These are phyloP conservation scores for Entonaema liquescens DNA, from an alignment of 495 filamentous ascomycete species.

Conservation along the genomic window DNA sequence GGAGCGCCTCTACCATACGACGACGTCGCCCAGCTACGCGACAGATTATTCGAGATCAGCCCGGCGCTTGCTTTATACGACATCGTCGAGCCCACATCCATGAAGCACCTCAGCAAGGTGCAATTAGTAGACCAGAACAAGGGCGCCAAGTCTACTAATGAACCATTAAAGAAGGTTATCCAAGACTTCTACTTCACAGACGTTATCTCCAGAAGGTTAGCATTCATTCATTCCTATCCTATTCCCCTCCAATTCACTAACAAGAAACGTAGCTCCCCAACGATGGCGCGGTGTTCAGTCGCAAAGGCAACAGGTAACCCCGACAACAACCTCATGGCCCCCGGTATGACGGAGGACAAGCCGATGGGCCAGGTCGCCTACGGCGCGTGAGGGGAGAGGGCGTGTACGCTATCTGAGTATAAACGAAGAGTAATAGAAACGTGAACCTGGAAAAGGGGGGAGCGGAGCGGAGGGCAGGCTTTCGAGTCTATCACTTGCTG, in stretches of 20 bases:
- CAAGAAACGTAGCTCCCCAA: constrained; percentile 74
- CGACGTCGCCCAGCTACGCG: constrained; percentile 82
- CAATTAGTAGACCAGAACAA: constrained; percentile 97
- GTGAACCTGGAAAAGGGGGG: not conserved
- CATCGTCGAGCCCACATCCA: constrained; percentile 78
- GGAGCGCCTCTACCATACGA: constrained; percentile 89
- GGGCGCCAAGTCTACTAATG: constrained; percentile 70
- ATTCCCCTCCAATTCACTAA: constrained; percentile 36
- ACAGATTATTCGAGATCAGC: constrained; percentile 94
- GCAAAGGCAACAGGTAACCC: constrained; percentile 76
- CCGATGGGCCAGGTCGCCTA: constrained; percentile 63
- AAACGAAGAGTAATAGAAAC: constrained; percentile 19
- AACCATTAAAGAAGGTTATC: constrained; percentile 81
- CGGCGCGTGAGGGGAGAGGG: constrained; percentile 46
- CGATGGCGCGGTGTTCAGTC: constrained; percentile 94
- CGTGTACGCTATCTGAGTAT: not conserved
- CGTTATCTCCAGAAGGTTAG: constrained; percentile 89
- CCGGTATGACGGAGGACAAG: constrained; percentile 66
- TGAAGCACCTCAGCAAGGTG: constrained; percentile 80
- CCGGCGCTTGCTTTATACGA: constrained; percentile 90
- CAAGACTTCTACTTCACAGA: constrained; percentile 99
- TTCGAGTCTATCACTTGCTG: constrained; percentile 29
- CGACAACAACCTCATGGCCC: constrained; percentile 86
- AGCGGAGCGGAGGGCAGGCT: constrained; percentile 4
- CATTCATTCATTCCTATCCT: not conserved